Evolutionary conservation across 768 basidiomycete genomes (phyloP).

Genomic region (Austroboletus eburneus): DNA sequence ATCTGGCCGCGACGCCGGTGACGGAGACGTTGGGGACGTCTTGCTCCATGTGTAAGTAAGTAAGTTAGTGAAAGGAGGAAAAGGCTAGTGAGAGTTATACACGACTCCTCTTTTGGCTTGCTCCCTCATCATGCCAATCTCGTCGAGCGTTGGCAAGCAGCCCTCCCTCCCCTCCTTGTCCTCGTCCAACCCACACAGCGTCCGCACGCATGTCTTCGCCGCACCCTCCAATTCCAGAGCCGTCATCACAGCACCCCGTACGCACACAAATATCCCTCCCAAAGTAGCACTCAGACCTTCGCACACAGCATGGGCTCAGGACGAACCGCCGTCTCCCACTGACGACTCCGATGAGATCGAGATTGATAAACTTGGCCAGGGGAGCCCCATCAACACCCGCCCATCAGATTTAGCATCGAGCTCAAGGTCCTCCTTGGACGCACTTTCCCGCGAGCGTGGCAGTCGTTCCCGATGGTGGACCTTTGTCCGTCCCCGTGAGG

Average conservation of each 20-base stretch:
- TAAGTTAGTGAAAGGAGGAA: too few relatives aligned
- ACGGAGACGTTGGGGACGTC: conserved; percentile 68
- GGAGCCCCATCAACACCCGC: conserved; percentile 36
- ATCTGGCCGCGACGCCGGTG: conserved; percentile 75
- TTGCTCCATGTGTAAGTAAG: conserved; percentile 61
- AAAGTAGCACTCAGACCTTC: conserved; percentile 5
- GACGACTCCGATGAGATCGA: conserved; percentile 38
- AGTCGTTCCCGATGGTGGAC: conserved; percentile 66
- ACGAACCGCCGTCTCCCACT: conserved; percentile 75
- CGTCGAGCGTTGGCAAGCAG: conserved; percentile 13
- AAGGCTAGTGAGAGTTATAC: too few relatives aligned
- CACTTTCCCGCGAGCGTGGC: conserved; percentile 30
- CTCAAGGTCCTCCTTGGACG: conserved; percentile 40
- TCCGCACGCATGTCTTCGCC: conserved; percentile 21
- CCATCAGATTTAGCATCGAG: conserved; percentile 50
- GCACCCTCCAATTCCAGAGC: conserved; percentile 43
- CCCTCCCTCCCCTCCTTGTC: conserved; percentile 24
- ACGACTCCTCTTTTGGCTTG: too few relatives aligned
- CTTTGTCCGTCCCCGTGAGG: conserved; percentile 57
- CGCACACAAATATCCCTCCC: conserved; percentile 22
- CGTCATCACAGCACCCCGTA: conserved; percentile 70
- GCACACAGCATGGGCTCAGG: conserved; percentile 70
- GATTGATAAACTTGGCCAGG: conserved; percentile 24
- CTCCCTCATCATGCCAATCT: conserved; percentile 13
- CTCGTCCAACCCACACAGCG: conserved; percentile 24